A percentile compares a stretch with the other conserved stretches of the same genome.
Evolutionary conservation across 2,329 filamentous ascomycete species (phyloP).

Genomic region (Plectosphaerella plurivora): DNA sequence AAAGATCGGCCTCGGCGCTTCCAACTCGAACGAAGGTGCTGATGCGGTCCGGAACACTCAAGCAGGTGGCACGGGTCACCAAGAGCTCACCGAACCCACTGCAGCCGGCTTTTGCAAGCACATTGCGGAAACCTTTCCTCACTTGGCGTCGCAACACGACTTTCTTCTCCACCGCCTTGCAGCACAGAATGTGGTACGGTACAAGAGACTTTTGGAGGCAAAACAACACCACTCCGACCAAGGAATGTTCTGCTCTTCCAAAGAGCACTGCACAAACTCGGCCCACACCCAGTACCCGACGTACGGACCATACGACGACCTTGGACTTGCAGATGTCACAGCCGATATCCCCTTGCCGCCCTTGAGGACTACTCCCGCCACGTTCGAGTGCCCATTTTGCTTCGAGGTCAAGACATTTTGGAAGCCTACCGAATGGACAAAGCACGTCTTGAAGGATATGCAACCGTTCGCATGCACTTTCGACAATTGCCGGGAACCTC

Average conservation of each 20-base stretch:
- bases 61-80: no score
- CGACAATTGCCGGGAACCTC: constrained; percentile 74
- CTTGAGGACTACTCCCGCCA: constrained; percentile 69
- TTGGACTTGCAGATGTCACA: no score
- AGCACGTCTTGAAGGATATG: constrained; percentile 91
- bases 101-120: constrained; percentile 73
- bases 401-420: constrained; percentile 80
- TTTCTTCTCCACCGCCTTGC: constrained; percentile 78
- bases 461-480: constrained; percentile 94
- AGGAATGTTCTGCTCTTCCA: constrained; percentile 58
- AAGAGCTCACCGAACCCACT: constrained; percentile 46
- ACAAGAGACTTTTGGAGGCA: constrained; percentile 68
- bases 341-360: constrained; percentile 31
- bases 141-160: constrained; percentile 47
- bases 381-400: constrained; percentile 87
- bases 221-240: constrained; percentile 66
- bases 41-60: no score
- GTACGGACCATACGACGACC: no score
- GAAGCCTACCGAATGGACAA: constrained; percentile 95
- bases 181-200: constrained; percentile 73
- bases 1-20: no score
- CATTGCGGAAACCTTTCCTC: constrained; percentile 67
- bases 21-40: no score
- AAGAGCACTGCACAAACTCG: constrained; percentile 56
- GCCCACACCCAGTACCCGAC: constrained; percentile 21